phyloP scores from a whole-genome alignment of 139 green algal species.

The Edaphochlamys debaryana region DNA sequence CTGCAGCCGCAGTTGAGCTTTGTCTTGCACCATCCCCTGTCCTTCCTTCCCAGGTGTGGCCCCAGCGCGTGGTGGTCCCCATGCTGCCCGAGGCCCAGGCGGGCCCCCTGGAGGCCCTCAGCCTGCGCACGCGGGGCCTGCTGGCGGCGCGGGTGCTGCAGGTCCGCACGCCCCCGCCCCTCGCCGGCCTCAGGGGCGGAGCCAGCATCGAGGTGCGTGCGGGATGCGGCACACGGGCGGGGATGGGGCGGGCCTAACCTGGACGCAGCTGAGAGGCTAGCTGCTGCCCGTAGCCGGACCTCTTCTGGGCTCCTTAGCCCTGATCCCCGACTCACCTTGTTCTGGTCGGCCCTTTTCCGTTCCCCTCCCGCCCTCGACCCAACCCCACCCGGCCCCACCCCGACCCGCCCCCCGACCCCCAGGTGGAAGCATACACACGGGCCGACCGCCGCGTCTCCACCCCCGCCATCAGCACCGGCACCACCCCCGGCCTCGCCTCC shows the following conservation, averaged over 20 bases:
- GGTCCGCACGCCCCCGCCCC: background rate
- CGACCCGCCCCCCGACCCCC: background rate
- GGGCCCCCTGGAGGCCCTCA: conserved; percentile 4
- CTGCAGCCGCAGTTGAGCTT: no score
- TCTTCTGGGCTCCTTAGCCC: no score
- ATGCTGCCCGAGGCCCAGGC: conserved; percentile 4
- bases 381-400: background rate
- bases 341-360: no score
- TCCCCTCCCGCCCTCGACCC: background rate
- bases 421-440: conserved; percentile 11
- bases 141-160: conserved; percentile 19
- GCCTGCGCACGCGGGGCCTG: conserved; percentile 30
- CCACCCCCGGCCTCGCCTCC: background rate
- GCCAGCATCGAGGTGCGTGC: no score
- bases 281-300: no score
- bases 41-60: conserved; percentile 19
- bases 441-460: background rate
- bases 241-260: background rate
- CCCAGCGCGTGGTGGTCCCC: conserved; percentile 20
- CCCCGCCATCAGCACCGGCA: background rate
- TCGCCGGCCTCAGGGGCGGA: no score
- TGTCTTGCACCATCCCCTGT: background rate
- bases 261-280: no score
- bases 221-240: no score
- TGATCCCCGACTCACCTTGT: background rate